Conservation (phyloP, 2,329 filamentous ascomycete species). For the Aspergillus sp. region DNA sequence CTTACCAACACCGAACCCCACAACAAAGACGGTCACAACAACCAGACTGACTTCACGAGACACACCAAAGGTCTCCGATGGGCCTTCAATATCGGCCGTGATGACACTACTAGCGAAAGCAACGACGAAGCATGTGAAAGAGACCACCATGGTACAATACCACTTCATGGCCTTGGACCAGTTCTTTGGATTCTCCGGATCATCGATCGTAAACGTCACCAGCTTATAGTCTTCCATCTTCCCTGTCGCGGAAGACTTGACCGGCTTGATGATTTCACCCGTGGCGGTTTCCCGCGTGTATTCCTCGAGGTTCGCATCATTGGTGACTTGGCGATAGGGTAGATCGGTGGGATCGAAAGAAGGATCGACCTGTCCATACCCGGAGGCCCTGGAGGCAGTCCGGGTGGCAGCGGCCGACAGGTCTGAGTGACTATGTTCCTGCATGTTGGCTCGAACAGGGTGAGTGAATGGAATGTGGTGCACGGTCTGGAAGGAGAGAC, state of each 20-base stretch:
- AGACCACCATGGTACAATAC: conserved; percentile 83
- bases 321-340: conserved; percentile 63
- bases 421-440: conserved; percentile 4
- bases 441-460: conserved; percentile 12
- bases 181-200: conserved; percentile 80
- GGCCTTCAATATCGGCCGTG: conserved; percentile 69
- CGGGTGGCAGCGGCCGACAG: conserved; percentile 19
- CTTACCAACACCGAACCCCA: conserved; percentile 74
- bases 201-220: conserved; percentile 68
- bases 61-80: conserved; percentile 62
- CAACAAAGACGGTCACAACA: conserved; percentile 71
- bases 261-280: conserved; percentile 60
- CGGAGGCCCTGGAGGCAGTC: conserved; percentile 23
- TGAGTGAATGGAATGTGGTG: neutral
- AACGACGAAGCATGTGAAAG: conserved; percentile 71
- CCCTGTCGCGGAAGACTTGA: conserved; percentile 55
- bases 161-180: conserved; percentile 77
- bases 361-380: conserved; percentile 35
- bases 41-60: conserved; percentile 71
- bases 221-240: conserved; percentile 57
- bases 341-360: conserved; percentile 46
- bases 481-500: neutral
- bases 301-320: conserved; percentile 62
- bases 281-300: conserved; percentile 61
- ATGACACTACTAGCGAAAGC: conserved; percentile 71